Evolutionary conservation across 1,284 basidiomycete genomes (phyloP), one percentile per base, ranked within the genome.

Genomic region (Tylopilus orsonianus): DNA sequence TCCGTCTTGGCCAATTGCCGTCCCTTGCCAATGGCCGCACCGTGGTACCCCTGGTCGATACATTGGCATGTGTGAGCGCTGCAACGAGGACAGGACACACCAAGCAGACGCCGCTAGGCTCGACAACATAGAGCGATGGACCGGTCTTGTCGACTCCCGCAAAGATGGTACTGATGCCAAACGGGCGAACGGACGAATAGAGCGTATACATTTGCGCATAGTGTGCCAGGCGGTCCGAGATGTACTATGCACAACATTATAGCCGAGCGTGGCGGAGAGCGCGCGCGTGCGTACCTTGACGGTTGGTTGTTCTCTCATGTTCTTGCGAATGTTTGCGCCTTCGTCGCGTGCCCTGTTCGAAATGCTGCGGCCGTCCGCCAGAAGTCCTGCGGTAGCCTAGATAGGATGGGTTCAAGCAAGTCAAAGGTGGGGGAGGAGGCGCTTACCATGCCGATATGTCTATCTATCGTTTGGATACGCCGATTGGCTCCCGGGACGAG

Each of bases 1-100:
- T 99, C 97, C 2, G 96, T 99, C 79, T 97, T 98, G 16, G 97
- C 97, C 53, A 99, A 77, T 63, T 97, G 94, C 52, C 90, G 85
- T 18, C 97, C 97, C 71, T 99, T 99, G 46, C 97, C 97, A 16
- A 97, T 86, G 8, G 97, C 97, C 20, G 90, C 90, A 19, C 93
- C 94, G 54, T 93, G 80, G 71, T 97, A 97, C 22, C 95, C 94
- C 90, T 92, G 52, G 6, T 41, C 10, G 53, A 44, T 41, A 19
- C n/a, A 19, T 67, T 18, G 46, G 37, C 19, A 43, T 19, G 16
- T 10, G 16, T 16, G 2, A 37, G 23, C 52, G 24, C 13, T 35
- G 19, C 35, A 18, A 43, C 16, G 18, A 33, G 38, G 38, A 47
- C 33, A 18, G 19, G 16, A 75, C 85, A 51, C 56, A 92, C 92